Percentiles rank a stretch among this genome's conserved stretches.
Evolutionary conservation across 2,329 filamentous ascomycete genomes (phyloP).

Genomic region (Emmonsiellopsis sp.): DNA sequence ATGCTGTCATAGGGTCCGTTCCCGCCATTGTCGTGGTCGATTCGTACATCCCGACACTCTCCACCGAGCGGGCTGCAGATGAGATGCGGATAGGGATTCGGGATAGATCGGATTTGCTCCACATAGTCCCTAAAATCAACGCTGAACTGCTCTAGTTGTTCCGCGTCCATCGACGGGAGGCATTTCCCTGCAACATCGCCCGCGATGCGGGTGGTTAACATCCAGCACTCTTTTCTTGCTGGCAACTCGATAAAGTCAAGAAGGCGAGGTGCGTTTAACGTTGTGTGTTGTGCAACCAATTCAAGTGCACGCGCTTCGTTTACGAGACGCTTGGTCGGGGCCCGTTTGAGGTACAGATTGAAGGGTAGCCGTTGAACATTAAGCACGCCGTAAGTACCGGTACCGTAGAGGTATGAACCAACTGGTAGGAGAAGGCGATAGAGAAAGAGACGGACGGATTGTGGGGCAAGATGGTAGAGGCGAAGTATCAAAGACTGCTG

Average conservation of each 20-base stretch:
- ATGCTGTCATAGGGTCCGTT: constrained; percentile 4
- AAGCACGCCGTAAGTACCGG: constrained; percentile 1
- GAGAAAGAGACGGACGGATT: constrained; percentile 1
- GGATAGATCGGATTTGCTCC: constrained; percentile 2
- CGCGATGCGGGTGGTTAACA: constrained; percentile 4
- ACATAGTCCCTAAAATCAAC: constrained; percentile 3
- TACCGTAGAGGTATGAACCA: constrained; percentile 1
- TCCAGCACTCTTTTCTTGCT: background rate
- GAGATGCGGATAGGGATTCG: constrained; percentile 6
- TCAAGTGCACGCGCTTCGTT: background rate
- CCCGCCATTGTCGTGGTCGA: constrained; percentile 1
- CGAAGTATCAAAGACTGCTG: constrained; percentile 1
- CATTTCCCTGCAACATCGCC: constrained; percentile 5
- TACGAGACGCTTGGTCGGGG: background rate
- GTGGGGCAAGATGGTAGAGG: constrained; percentile 4
- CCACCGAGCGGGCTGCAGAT: constrained; percentile 2
- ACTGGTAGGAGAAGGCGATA: constrained; percentile 5
- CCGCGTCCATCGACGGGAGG: constrained; percentile 1
- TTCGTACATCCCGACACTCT: constrained; percentile 5
- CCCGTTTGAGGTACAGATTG: constrained; percentile 5
- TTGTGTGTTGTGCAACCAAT: constrained; percentile 1
- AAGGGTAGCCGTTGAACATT: constrained; percentile 5
- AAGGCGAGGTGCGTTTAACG: constrained; percentile 4
- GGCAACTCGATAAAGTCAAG: constrained; percentile 6
- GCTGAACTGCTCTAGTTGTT: constrained; percentile 3